phyloP scores from a whole-genome alignment of 108 stramenopile species.

The Licmophora abbreviata region DNA sequence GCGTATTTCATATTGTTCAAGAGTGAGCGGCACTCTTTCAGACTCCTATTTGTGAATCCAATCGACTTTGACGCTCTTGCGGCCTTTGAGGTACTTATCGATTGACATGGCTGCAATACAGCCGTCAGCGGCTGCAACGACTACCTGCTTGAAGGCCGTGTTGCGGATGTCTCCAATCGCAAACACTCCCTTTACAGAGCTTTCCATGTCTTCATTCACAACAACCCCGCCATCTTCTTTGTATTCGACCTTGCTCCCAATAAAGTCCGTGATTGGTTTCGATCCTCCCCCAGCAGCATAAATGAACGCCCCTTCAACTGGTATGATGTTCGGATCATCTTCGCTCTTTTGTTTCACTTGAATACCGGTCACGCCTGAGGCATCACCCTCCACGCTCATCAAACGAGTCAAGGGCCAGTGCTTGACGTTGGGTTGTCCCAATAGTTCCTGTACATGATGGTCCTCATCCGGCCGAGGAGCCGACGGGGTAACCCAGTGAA shows the following conservation, averaged over 20 bases:
- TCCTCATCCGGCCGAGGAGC: constrained; percentile 6
- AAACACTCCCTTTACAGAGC: constrained; percentile 29
- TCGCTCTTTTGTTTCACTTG: constrained; percentile 8
- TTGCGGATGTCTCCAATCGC: constrained; percentile 56
- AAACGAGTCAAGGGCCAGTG: too few species aligned
- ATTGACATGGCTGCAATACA: constrained; percentile 56
- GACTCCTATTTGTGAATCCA: too few species aligned
- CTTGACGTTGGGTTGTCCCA: too few species aligned
- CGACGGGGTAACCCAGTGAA: constrained; percentile 48
- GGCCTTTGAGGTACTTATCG: constrained; percentile 46
- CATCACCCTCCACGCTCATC: constrained; percentile 36
- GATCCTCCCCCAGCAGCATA: constrained; percentile 49
- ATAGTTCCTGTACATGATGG: too few species aligned
- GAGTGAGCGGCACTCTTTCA: too few species aligned
- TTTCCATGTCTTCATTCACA: constrained; percentile 47
- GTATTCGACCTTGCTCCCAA: constrained; percentile 24
- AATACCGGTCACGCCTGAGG: constrained; percentile 37
- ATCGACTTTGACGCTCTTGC: too few species aligned
- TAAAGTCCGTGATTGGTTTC: constrained; percentile 59
- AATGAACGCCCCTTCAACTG: constrained; percentile 51
- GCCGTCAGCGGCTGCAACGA: constrained; percentile 49
- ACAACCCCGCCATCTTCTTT: constrained; percentile 44
- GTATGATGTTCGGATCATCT: constrained; percentile 16
- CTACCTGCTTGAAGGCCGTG: constrained; percentile 58
- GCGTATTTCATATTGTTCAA: too few species aligned